Base-by-base conservation (phyloP, 208 protist species). In the Trypanosoma cruzi region DNA sequence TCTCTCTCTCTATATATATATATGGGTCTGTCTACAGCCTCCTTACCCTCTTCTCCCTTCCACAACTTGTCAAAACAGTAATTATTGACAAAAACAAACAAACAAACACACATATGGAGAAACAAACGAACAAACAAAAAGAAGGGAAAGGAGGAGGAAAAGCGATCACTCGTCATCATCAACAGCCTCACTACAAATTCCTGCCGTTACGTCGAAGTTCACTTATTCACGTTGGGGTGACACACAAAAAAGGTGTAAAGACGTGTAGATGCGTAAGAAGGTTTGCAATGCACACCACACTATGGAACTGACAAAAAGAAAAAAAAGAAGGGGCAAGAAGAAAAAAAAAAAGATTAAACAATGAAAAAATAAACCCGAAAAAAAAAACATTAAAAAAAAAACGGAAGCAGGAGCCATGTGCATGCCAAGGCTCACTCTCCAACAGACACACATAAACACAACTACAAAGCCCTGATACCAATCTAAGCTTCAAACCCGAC, bases 31-130 rank as follows among this genome's bases (percentile, higher is more conserved):
- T 14, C 40, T 44, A 44, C 3, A 16, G 40, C 7, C 53, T 36
- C 20, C 36, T 49, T 44, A 13, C 0, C 58, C 56, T 68, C 31
- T 22, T 18, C 22, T n/a, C 59, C 42, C n/a, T n/a, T n/a, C n/a
- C n/a, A n/a, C n/a, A n/a, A 57, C 63, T 62, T 37, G 68, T 26
- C 58, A 42, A 67, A 58, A 56, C 13, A 42, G 46, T 20, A 72
- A 20, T 28, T 4, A 48, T n/a, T 37, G 4, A n/a, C n/a, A n/a
- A n/a, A n/a, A n/a, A n/a, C n/a, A n/a, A 40, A n/a, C 18, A 3
- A 52, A 52, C 16, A 69, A 4, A 8, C 16, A 11, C 16, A 28
- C 1, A 55, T 28, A 3, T 2, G 46, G 18, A n/a, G 1, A 64
- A 22, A n/a, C n/a, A n/a, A n/a, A n/a, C n/a, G n/a, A n/a, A n/a